Evolutionary conservation across 2,329 filamentous ascomycete genomes (phyloP).

Genomic region (Alternaria panax): DNA sequence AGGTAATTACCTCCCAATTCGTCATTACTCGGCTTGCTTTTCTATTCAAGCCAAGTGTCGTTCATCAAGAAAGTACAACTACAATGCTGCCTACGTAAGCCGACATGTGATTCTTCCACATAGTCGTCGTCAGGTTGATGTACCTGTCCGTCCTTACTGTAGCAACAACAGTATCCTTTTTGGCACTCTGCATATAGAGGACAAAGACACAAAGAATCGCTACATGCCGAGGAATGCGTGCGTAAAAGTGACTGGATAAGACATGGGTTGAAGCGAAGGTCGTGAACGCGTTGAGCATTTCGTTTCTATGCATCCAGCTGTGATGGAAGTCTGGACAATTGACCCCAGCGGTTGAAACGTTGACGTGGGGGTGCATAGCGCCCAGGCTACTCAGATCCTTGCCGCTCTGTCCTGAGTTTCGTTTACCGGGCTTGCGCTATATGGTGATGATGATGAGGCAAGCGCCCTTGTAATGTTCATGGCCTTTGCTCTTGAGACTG

Average conservation of each 20-base stretch:
- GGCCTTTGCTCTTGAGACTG: conserved; percentile 19
- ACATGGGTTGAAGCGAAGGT: conserved; percentile 3
- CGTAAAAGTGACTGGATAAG: background rate
- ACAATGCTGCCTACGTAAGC: conserved; percentile 3
- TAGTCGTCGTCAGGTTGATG: background rate
- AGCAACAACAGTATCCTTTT: background rate
- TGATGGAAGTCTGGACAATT: background rate
- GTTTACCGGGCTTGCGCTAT: background rate
- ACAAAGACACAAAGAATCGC: background rate
- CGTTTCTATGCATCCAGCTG: conserved; percentile 1
- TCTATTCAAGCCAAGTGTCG: conserved; percentile 7
- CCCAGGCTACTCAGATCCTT: background rate
- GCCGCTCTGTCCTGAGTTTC: background rate
- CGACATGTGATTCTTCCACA: background rate
- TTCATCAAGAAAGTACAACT: conserved; percentile 15
- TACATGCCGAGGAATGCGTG: background rate
- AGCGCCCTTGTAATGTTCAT: conserved; percentile 7
- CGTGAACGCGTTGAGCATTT: conserved; percentile 1
- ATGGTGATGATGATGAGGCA: conserved; percentile 1
- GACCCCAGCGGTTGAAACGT: background rate
- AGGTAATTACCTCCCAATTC: background rate
- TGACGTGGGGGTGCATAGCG: background rate
- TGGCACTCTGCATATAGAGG: background rate
- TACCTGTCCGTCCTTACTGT: background rate
- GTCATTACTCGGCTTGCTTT: conserved; percentile 4